Evolutionary conservation across 192 early-diverging fungal genomes (phyloP), one percentile per base, ranked within the genome.

Genomic region (Linnemannia schmuckeri): DNA sequence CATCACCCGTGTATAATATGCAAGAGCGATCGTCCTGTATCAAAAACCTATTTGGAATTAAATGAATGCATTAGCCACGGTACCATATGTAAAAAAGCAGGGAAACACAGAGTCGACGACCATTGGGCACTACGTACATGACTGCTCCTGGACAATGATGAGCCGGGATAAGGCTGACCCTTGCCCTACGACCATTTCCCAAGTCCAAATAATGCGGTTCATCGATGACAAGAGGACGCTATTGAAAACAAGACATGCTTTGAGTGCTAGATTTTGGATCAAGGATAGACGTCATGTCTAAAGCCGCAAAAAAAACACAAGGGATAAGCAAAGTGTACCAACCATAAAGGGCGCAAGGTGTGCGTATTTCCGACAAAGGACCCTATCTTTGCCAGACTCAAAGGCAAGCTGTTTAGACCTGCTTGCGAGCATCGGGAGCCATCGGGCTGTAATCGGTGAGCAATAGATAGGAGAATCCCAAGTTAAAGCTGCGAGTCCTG

Each of bases 81-180:
- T 22, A 8, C 4, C 13, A 15, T 70, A 8, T 12, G 35, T 40
- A 42, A 41, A 22, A 78, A 78, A 70, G 22, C n/a, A n/a, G 22
- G 24, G 18, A 52, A 17, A 0, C 49, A 52, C 30, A 30, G 20
- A 30, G 61, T 55, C 52, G 24, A n/a, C 24, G 35, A 24, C 18
- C 3, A 44, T 30, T 74, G 44, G 4, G 2, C 3, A 30, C 20
- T 20, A 57, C 82, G 13, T 79, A 90, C 92, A 92, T 91, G 63
- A 90, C 87, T 22, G 90, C 88, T 13, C 92, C 92, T 38, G 88
- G 87, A 72, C 90, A 92, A 80, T 91, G 90, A 46, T 91, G 90
- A 13, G 92, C 89, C 5, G 85, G 85, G 5, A 92, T 80, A 35
- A 92, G 81, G 20, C 83, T 89, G 17, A 88, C 40, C 7, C 88